Percentiles rank a stretch among this genome's conserved stretches.
Conservation (phyloP, 257 asterid genomes). For the Knoxia roxburghii region DNA sequence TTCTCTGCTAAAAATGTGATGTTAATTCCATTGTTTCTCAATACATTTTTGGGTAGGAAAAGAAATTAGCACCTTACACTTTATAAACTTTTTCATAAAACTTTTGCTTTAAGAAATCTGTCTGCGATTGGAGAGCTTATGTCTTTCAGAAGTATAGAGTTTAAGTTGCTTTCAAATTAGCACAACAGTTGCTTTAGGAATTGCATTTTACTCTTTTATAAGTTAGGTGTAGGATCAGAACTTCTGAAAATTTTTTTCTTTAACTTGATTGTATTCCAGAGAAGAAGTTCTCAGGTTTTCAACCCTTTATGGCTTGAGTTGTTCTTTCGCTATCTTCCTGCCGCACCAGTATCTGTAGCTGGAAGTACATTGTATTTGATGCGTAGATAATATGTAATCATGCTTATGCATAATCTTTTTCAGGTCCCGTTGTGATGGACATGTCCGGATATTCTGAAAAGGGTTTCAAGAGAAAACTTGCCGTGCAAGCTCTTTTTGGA, state of each 20-base stretch:
- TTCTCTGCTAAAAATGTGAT: neutral
- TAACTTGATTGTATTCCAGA: neutral
- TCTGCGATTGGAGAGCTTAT: neutral
- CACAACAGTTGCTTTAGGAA: neutral
- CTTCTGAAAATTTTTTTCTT: neutral
- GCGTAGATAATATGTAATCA: neutral
- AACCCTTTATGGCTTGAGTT: neutral
- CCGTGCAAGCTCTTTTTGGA: slow-evolving; percentile 86
- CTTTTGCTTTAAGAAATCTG: neutral
- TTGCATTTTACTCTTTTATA: neutral
- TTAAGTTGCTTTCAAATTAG: neutral
- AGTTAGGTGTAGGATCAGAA: neutral
- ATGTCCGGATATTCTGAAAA: slow-evolving; percentile 75
- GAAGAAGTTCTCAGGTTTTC: neutral
- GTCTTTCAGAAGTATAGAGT: neutral
- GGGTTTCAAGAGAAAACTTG: slow-evolving; percentile 86
- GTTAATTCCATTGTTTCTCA: neutral
- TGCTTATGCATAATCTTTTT: slow-evolving; percentile 25
- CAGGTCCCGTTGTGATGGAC: slow-evolving; percentile 96
- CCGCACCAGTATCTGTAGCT: neutral
- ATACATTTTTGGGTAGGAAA: neutral
- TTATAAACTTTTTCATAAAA: neutral
- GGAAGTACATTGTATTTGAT: neutral
- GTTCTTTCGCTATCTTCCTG: neutral
- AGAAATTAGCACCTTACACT: neutral